phyloP scores from a whole-genome alignment of 345 rosid species.

The Melaleuca alternifolia region DNA sequence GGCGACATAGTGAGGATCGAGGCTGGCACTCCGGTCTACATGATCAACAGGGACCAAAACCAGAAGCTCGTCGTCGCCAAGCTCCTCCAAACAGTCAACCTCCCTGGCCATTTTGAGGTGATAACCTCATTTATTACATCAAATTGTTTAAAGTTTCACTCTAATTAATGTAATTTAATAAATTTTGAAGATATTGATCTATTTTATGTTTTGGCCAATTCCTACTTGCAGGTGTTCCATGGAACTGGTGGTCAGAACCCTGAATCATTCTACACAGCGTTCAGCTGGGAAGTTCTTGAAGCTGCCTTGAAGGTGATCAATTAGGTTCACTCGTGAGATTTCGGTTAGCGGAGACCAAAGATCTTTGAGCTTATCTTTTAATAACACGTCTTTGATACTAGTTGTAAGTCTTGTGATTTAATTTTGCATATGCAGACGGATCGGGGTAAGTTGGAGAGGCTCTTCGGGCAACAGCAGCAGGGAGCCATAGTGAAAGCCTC shows the following conservation, averaged over 20 bases:
- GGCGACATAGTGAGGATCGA: conserved; percentile 25
- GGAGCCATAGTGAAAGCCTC: conserved; percentile 27
- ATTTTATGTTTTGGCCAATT: neutral
- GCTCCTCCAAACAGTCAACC: conserved; percentile 26
- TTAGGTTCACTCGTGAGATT: neutral
- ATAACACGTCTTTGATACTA: no score
- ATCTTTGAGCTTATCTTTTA: no score
- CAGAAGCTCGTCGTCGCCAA: conserved; percentile 22
- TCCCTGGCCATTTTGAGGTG: conserved; percentile 22
- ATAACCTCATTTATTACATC: neutral
- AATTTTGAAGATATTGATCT: neutral
- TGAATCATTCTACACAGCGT: conserved; percentile 23
- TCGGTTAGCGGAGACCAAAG: no score
- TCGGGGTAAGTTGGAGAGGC: conserved; percentile 18
- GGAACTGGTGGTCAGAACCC: conserved; percentile 23
- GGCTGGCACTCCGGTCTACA: conserved; percentile 28
- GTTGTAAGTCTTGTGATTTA: neutral
- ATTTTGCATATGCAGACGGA: conserved; percentile 11
- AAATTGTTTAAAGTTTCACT: neutral
- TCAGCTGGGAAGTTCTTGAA: conserved; percentile 44
- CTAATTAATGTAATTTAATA: neutral
- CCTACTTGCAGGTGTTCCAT: conserved; percentile 7
- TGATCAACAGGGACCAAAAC: conserved; percentile 20
- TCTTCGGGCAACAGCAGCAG: conserved; percentile 19
- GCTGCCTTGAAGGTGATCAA: conserved; percentile 27